Evolutionary conservation across 1,139 yeast species (phyloP).

Genomic region (Candida sp.): DNA sequence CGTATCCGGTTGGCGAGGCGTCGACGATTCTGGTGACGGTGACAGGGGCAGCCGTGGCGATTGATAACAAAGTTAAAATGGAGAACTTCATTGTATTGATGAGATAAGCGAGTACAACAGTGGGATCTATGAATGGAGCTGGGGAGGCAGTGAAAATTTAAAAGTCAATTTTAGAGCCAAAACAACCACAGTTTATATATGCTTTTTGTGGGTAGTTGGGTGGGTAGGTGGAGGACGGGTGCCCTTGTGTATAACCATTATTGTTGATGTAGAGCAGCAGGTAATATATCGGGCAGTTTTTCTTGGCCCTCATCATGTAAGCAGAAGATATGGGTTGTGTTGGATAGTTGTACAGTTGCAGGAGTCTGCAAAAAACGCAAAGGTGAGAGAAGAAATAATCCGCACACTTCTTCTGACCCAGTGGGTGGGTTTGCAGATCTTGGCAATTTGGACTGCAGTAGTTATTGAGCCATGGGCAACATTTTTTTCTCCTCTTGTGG

Average conservation of each 20-base stretch:
- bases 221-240: too few species aligned
- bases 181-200: too few species aligned
- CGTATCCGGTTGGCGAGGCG: slow-evolving; percentile 12
- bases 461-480: background rate
- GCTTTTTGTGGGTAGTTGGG: too few species aligned
- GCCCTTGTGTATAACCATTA: background rate
- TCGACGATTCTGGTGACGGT: slow-evolving; percentile 4
- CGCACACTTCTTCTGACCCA: too few species aligned
- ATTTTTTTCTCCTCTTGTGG: too few species aligned
- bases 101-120: background rate
- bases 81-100: slow-evolving; percentile 8
- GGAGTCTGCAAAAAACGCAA: too few species aligned
- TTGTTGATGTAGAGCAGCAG: background rate
- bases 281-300: background rate
- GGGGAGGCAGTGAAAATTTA: background rate
- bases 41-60: slow-evolving; percentile 7
- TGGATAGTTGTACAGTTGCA: background rate
- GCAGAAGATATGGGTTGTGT: background rate
- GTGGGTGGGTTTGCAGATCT: background rate
- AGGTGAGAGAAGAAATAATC: background rate
- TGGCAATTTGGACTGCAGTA: slow-evolving; percentile 3
- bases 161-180: background rate
- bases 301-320: background rate
- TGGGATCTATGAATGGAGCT: background rate
- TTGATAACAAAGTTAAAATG: slow-evolving; percentile 9